Evolutionary conservation across 2,329 filamentous ascomycete species (phyloP), one percentile per base, ranked within the genome.

Genomic region (Colletotrichum spinosum): DNA sequence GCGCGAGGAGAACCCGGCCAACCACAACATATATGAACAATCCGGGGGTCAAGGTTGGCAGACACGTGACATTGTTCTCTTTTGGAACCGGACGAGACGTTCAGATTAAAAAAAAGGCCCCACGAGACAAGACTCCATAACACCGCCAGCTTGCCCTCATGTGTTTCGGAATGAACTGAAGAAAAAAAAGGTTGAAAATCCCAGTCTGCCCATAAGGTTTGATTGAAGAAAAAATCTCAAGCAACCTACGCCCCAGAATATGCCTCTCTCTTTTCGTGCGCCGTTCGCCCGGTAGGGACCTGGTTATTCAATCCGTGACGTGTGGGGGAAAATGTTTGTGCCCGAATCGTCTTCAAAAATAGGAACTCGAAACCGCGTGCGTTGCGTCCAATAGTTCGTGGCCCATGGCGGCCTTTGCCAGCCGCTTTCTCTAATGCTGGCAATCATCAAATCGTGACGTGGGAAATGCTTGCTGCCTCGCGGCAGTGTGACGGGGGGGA

Each of bases 221-320:
- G 58, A n/a, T 67, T 64, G 60, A 64, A 55, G 25, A 4, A 25
- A 25, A 25, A 25, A 54, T 56, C 41, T 65, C 62, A 65, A 64
- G 59, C 64, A 67, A 67, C 63, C 63, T 59, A 54, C 63, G 59
- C 63, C 63, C 59, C 63, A 55, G 63, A 50, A 63, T 67, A 67
- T 67, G 63, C 63, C 63, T 67, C 60, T 66, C 59, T 67, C 62
- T 67, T 68, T 67, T 68, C 61, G 65, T 69, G 60, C 67, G 67
- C 67, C 67, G 58, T 69, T 69, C 67, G 65, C 67, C 67, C 59
- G 64, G 50, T 45, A 39, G 54, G 53, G 42, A 67, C 52, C 60
- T 67, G 59, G 63, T 59, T 67, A 49, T 67, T 64, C 60, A 25
- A 54, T 62, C 54, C 59, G 53, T 67, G 53, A 64, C 52, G 54